Conservation (phyloP, 495 filamentous ascomycete species). For the Daldinia concentrica region DNA sequence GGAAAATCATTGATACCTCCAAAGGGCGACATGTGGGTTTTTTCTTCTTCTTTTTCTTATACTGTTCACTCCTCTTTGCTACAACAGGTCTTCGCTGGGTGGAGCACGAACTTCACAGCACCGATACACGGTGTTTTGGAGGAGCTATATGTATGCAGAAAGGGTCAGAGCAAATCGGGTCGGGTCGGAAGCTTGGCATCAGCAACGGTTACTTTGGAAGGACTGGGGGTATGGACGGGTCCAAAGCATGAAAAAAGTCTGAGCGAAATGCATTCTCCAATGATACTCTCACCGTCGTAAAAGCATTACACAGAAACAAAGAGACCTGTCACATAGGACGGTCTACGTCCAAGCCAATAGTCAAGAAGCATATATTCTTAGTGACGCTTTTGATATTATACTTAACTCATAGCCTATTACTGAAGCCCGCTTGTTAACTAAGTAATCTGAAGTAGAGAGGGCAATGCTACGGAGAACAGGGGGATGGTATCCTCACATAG, state of each 20-base stretch:
- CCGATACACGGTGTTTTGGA: conserved; percentile 18
- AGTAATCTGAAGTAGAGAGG: not conserved
- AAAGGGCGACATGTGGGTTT: conserved; percentile 21
- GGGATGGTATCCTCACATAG: not conserved
- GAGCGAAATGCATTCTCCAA: conserved; percentile 35
- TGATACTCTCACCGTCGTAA: conserved; percentile 8
- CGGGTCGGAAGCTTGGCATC: conserved; percentile 37
- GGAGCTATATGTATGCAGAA: conserved; percentile 24
- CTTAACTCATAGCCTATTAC: not conserved
- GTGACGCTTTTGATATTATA: not conserved
- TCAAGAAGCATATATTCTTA: not conserved
- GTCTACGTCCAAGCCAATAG: not conserved
- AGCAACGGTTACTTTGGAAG: conserved; percentile 36
- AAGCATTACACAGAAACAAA: conserved; percentile 1
- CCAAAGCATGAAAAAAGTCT: conserved; percentile 23
- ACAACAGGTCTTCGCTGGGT: conserved; percentile 17
- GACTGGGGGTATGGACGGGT: conserved; percentile 19
- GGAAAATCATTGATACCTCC: conserved; percentile 23
- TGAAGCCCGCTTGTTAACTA: not conserved
- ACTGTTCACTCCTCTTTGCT: not conserved
- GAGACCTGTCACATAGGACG: conserved; percentile 6
- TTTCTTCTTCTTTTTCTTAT: conserved; percentile 25
- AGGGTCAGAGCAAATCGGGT: conserved; percentile 31
- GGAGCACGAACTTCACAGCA: conserved; percentile 19
- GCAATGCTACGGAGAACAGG: not conserved